Evolutionary conservation across 1,139 yeast species (phyloP), one percentile per base, ranked within the genome.

Genomic region (Trichomonascaceae sp.): DNA sequence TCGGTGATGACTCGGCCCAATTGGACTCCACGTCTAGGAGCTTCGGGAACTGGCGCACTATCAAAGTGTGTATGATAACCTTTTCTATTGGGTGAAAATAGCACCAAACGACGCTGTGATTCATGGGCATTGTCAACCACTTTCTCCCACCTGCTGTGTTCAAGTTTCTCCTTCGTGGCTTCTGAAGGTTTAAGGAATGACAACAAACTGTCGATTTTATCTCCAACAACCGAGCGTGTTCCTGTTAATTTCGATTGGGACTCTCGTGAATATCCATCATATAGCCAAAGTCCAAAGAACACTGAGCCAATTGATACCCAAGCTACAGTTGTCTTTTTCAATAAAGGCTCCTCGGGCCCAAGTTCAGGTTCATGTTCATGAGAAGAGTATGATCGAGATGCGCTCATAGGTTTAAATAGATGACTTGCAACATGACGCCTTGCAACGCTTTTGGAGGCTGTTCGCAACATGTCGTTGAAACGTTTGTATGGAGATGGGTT

Each of bases 161-260:
- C 53, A 39, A 41, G 50, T 51, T 22, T 53, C 57, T 49, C 50
- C 44, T 13, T 36, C 19, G 51, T 47, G 44, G 50, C 24, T 47
- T 45, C 53, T 13, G 48, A 51, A 41, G 39, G 61, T 60, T 15
- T 54, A 41, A 38, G 57, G 54, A 50, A 18, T 58, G 62, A 24
- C 51, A 51, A 36, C 53, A 41, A 24, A 65, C 64, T 50, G 60
- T 60, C 47, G 64, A 57, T 62, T 60, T 45, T 57, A 57, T 65
- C 63, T 38, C 68, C 68, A 51, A 65, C 55, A 5, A 60, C 44
- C 12, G 67, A 61, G 53, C 61, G 62, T 51, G 60, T 60, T 13
- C 57, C 54, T 24, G 53, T 46, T 20, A 52, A 45, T 3, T 58
- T 55, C 47, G 64, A 43, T 27, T 50, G 52, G 22, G 47, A 30